Conservation (phyloP, 2,329 filamentous ascomycete genomes). For the Microascus cirrosus region DNA sequence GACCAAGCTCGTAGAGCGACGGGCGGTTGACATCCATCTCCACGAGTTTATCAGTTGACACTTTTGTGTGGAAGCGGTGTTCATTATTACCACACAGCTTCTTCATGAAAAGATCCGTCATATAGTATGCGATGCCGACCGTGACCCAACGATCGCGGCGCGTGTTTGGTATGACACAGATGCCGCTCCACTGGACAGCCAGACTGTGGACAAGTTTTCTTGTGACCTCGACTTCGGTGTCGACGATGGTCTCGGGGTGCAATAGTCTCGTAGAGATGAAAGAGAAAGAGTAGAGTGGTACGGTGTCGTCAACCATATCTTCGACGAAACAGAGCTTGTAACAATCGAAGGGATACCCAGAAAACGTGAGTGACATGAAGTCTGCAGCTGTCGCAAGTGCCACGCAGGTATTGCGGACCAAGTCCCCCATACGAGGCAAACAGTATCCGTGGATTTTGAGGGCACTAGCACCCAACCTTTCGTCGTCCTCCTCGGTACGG, state of each 20-base stretch:
- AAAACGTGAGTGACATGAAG: constrained; percentile 78
- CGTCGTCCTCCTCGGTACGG: constrained; percentile 82
- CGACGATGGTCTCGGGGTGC: constrained; percentile 74
- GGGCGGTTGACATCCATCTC: constrained; percentile 73
- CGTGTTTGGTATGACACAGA: constrained; percentile 79
- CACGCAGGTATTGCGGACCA: constrained; percentile 78
- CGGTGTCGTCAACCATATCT: constrained; percentile 65
- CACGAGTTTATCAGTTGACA: constrained; percentile 69
- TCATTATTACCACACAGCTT: constrained; percentile 90
- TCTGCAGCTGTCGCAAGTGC: constrained; percentile 83
- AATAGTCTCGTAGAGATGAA: constrained; percentile 80
- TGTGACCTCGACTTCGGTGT: constrained; percentile 73
- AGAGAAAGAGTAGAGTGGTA: constrained; percentile 71
- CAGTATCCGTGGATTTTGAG: constrained; percentile 88
- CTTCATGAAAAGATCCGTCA: constrained; percentile 88
- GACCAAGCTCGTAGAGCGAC: constrained; percentile 70
- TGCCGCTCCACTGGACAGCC: constrained; percentile 87
- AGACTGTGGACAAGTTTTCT: constrained; percentile 72
- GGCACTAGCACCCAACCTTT: constrained; percentile 78
- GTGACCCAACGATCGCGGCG: constrained; percentile 80
- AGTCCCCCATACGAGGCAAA: constrained; percentile 68
- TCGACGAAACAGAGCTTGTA: constrained; percentile 95
- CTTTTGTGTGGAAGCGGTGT: constrained; percentile 82
- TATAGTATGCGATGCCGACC: constrained; percentile 83
- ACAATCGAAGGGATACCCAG: constrained; percentile 80